Base-by-base conservation (phyloP, 805 yeast genomes). In the Wilhelminamyces savonicus region DNA sequence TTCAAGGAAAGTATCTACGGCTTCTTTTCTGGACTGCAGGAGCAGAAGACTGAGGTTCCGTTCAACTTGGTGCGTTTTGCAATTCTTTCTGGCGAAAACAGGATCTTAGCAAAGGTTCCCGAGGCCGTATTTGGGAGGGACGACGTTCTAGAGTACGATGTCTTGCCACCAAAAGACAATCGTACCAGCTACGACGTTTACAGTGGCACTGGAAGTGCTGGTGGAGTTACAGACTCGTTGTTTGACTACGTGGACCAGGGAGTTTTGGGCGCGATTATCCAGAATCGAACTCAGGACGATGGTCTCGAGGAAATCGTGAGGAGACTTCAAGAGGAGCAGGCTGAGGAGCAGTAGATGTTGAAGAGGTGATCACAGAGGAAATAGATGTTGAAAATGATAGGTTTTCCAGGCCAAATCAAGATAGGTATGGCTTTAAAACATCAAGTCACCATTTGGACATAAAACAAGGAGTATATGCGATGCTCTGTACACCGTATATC, bases 91-190 rank as follows among this genome's bases (percentile, higher is more conserved):
- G 83, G 82, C 12, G 92, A 82, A 50, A 75, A 74, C 15, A 69
- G 74, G 24, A 68, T 79, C 1, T 76, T 82, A 82, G 83, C 84
- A 1, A 71, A 73, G 40, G 62, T 82, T 15, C 94, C 94, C 1
- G 45, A 64, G 16, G 42, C 54, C 2, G 64, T 80, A 15, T 82
- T 86, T 82, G 67, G 69, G 2, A 49, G 69, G 16, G 66, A 77
- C 31, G 80, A 79, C 32, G 66, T 77, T 11, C 75, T 62, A 45
- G 94, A 82, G 41, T 82, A 71, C 46, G 94, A 82, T 51, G 70
- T 80, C 2, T 50, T 82, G 14, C 88, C 94, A 2, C 92, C 94
- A 2, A 41, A 43, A 24, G 56, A 54, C 29, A 33, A 35, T 1
- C 30, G 43, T 3, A 44, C 43, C 13, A 53, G 56, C 6, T 74